phyloP scores from a whole-genome alignment of 1,139 yeast species.

The Magnusiomyces sp. region DNA sequence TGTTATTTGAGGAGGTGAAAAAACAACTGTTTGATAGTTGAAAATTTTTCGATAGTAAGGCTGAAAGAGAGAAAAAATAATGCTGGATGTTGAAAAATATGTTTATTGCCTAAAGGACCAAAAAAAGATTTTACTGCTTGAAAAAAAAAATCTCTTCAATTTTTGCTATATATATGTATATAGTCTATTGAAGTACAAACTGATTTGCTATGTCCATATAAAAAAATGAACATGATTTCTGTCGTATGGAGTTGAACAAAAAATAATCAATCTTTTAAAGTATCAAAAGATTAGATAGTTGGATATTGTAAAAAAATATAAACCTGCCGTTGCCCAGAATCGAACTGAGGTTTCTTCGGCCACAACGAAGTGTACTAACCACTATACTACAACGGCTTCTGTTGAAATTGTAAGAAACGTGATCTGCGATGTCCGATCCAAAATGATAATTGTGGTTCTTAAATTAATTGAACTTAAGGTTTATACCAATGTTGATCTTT shows the following conservation, averaged over 20 bases:
- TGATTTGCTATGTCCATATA: no score
- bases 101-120: neutral
- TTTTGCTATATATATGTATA: neutral
- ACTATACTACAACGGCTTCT: constrained; percentile 38
- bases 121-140: neutral
- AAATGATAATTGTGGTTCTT: no score
- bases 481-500: no score
- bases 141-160: neutral
- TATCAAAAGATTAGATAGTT: no score
- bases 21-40: neutral
- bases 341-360: constrained; percentile 41
- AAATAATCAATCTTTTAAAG: constrained; percentile 1
- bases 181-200: neutral
- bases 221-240: no score
- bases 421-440: no score
- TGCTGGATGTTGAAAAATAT: neutral
- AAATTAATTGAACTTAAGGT: no score
- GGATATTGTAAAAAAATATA: constrained; percentile 12
- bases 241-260: neutral
- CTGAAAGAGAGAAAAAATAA: neutral
- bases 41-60: neutral
- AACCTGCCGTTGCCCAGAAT: constrained; percentile 37
- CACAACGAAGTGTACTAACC: constrained; percentile 41
- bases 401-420: no score
- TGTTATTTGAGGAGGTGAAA: neutral